These are phyloP conservation scores for Rubia tinctorum DNA, from an alignment of 305 asterid species.

Conservation along the genomic window DNA sequence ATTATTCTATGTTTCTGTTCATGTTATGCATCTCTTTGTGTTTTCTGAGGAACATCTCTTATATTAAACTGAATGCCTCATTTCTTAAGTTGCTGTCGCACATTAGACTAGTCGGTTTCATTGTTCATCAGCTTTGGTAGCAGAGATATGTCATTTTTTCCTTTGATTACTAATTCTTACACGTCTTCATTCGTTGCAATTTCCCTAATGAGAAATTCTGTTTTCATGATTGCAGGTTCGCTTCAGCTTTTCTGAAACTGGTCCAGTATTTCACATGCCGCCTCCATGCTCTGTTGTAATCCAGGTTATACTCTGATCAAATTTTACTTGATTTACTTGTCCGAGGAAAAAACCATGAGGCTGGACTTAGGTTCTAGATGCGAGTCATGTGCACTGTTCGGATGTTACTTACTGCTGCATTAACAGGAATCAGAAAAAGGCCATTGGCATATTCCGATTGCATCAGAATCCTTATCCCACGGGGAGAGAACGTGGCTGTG, in stretches of 20 bases:
- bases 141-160: neutral
- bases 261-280: conserved; percentile 75
- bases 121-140: neutral
- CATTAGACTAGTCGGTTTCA: neutral
- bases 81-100: neutral
- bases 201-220: conserved; percentile 18
- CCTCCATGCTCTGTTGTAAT: conserved; percentile 88
- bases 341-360: neutral
- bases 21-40: neutral
- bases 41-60: neutral
- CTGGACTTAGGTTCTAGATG: neutral
- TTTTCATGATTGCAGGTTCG: conserved; percentile 50
- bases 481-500: conserved; percentile 69
- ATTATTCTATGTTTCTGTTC: neutral
- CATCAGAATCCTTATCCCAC: conserved; percentile 51
- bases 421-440: conserved; percentile 77
- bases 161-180: conserved; percentile 6
- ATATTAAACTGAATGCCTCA: neutral
- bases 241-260: conserved; percentile 61
- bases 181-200: neutral
- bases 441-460: conserved; percentile 82
- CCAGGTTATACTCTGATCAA: conserved; percentile 47
- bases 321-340: conserved; percentile 3
- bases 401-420: conserved; percentile 6
- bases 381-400: neutral